phyloP scores from a whole-genome alignment of 2,329 filamentous ascomycete genomes.

The Botrytis byssoidea region DNA sequence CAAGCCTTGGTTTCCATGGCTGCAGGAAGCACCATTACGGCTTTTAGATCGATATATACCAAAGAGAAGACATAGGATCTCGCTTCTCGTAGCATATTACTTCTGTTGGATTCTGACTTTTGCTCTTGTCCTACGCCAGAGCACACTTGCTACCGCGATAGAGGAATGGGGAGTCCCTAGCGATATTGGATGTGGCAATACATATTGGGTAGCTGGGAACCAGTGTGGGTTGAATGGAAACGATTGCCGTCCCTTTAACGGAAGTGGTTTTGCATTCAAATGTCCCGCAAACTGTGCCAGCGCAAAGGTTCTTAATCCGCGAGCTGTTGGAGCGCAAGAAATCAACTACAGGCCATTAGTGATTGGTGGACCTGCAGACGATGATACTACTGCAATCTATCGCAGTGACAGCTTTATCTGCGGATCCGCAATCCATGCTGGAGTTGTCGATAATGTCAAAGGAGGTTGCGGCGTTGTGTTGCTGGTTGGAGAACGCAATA shows the following conservation, averaged over 20 bases:
- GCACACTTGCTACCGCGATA: constrained; percentile 59
- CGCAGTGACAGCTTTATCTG: constrained; percentile 89
- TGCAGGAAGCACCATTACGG: constrained; percentile 66
- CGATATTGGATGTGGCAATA: constrained; percentile 63
- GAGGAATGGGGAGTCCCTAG: constrained; percentile 65
- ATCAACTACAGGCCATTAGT: constrained; percentile 64
- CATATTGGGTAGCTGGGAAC: constrained; percentile 71
- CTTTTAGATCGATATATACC: constrained; percentile 64
- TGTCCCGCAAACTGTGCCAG: constrained; percentile 71
- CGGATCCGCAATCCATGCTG: constrained; percentile 79
- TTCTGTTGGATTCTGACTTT: constrained; percentile 69
- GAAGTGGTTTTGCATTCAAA: constrained; percentile 67
- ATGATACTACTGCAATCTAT: constrained; percentile 58
- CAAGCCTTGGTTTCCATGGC: constrained; percentile 58
- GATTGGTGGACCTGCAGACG: constrained; percentile 60
- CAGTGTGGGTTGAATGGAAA: constrained; percentile 72
- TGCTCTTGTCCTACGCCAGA: constrained; percentile 64
- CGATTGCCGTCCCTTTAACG: constrained; percentile 72
- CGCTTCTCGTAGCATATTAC: constrained; percentile 59
- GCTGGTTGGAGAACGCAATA: constrained; percentile 65
- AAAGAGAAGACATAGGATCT: constrained; percentile 55
- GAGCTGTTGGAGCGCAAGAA: constrained; percentile 70
- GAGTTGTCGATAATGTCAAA: constrained; percentile 65
- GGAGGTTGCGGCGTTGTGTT: constrained; percentile 82
- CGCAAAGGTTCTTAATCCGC: constrained; percentile 65